Percentiles rank a stretch among this genome's conserved stretches.
Evolutionary conservation across 23 red algal genomes (phyloP).

Genomic region (Gracilariopsis chorda): DNA sequence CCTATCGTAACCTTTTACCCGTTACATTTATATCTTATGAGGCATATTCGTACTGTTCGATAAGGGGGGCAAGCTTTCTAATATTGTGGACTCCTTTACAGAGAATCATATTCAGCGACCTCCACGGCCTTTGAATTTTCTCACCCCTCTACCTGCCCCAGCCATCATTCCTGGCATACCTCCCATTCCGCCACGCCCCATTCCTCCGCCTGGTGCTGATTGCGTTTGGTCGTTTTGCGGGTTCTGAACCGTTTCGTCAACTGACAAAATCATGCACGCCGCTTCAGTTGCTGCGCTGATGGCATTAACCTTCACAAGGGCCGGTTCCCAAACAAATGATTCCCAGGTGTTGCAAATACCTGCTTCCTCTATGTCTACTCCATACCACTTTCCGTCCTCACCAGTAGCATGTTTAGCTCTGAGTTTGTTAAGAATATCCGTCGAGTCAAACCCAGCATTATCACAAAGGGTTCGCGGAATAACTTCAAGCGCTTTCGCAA

Average conservation of each 20-base stretch:
- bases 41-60: too few species aligned
- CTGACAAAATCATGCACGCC: slow-evolving; percentile 88
- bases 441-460: slow-evolving; percentile 97
- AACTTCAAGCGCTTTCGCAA: slow-evolving; percentile 90
- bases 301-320: slow-evolving; percentile 85
- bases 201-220: neutral
- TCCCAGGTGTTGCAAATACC: slow-evolving; percentile 92
- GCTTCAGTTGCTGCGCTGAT: slow-evolving; percentile 97
- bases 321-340: slow-evolving; percentile 92
- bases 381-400: slow-evolving; percentile 64
- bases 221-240: slow-evolving; percentile 37
- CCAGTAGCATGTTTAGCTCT: slow-evolving; percentile 82
- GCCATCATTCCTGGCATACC: slow-evolving; percentile 79
- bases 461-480: slow-evolving; percentile 96
- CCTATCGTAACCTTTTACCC: too few species aligned
- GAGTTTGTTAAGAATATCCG: slow-evolving; percentile 93
- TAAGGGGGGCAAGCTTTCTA: too few species aligned
- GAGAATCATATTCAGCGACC: too few species aligned
- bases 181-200: slow-evolving; percentile 10
- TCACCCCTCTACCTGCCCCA: slow-evolving; percentile 55
- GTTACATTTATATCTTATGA: too few species aligned
- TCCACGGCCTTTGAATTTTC: slow-evolving; percentile 57
- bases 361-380: slow-evolving; percentile 86
- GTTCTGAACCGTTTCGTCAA: slow-evolving; percentile 97
- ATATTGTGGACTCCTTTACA: too few species aligned